Evolutionary conservation across 1,139 yeast genomes (phyloP).

Genomic region (Oligophagozyma castellii): DNA sequence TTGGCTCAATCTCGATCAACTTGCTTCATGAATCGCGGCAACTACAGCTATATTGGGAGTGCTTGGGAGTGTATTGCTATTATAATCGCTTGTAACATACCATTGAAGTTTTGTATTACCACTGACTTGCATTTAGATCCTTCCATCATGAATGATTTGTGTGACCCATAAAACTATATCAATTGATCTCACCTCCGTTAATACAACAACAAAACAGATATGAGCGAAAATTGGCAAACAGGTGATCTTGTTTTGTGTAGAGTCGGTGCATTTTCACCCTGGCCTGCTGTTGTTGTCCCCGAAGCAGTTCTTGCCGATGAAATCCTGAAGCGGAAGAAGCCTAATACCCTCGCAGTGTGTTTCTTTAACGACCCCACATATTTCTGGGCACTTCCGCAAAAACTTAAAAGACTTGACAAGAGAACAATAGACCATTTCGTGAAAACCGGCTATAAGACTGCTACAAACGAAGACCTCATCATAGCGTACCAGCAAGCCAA

Average conservation of each 20-base stretch:
- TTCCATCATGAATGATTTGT: background rate
- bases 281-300: constrained; percentile 29
- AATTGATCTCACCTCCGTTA: background rate
- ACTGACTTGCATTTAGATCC: no score
- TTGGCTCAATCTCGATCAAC: no score
- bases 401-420: constrained; percentile 12
- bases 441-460: constrained; percentile 6
- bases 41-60: no score
- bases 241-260: constrained; percentile 26
- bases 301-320: constrained; percentile 21
- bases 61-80: no score
- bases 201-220: constrained; percentile 2
- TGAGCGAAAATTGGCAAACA: constrained; percentile 15
- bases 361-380: constrained; percentile 26
- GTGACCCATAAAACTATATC: background rate
- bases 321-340: constrained; percentile 17
- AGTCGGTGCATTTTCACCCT: constrained; percentile 25
- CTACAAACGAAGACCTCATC: constrained; percentile 13
- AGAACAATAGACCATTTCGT: constrained; percentile 11
- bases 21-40: no score
- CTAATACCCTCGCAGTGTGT: constrained; percentile 23
- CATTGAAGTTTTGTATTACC: no score
- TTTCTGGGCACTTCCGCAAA: constrained; percentile 24
- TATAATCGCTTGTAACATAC: no score
- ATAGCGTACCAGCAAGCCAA: constrained; percentile 21